These are phyloP conservation scores for Cladosporium oxysporum DNA, from an alignment of 2,329 filamentous ascomycete genomes.

Conservation along the genomic window DNA sequence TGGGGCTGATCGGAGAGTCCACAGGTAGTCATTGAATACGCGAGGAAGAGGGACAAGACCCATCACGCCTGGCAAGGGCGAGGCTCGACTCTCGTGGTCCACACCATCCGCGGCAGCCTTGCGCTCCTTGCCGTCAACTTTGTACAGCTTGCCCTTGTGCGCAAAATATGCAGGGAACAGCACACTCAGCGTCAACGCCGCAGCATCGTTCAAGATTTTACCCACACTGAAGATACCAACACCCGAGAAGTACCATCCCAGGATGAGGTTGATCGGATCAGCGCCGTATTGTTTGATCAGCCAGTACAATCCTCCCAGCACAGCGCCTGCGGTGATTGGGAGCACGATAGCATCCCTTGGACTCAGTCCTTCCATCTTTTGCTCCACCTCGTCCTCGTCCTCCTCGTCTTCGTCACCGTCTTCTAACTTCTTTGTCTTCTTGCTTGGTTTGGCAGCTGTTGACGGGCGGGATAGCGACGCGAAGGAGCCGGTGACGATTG, in stretches of 20 bases:
- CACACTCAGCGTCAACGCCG: constrained; percentile 66
- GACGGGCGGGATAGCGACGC: constrained; percentile 81
- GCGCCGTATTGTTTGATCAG: constrained; percentile 88
- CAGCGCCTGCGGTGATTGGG: constrained; percentile 72
- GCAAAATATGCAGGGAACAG: constrained; percentile 74
- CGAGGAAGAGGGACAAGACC: constrained; percentile 50
- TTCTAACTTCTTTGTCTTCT: constrained; percentile 43
- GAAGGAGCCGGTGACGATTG: constrained; percentile 82
- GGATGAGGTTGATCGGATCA: constrained; percentile 74
- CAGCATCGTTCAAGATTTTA: constrained; percentile 70
- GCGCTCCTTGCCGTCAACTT: constrained; percentile 41
- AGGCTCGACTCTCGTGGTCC: constrained; percentile 31
- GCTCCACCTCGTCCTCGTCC: constrained; percentile 55
- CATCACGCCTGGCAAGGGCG: constrained; percentile 56
- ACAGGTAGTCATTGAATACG: constrained; percentile 43
- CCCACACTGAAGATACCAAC: constrained; percentile 77
- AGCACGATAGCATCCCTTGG: constrained; percentile 82
- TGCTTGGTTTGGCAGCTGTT: constrained; percentile 67
- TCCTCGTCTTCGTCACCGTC: constrained; percentile 53
- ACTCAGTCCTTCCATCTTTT: constrained; percentile 67
- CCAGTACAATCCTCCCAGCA: constrained; percentile 77
- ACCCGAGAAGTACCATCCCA: constrained; percentile 80
- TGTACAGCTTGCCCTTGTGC: constrained; percentile 53
- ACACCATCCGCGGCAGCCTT: constrained; percentile 31
- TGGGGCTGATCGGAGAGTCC: constrained; percentile 51